Evolutionary conservation across 805 yeast species (phyloP), one percentile per base, ranked within the genome.

Genomic region (Phaffomyces antillensis): DNA sequence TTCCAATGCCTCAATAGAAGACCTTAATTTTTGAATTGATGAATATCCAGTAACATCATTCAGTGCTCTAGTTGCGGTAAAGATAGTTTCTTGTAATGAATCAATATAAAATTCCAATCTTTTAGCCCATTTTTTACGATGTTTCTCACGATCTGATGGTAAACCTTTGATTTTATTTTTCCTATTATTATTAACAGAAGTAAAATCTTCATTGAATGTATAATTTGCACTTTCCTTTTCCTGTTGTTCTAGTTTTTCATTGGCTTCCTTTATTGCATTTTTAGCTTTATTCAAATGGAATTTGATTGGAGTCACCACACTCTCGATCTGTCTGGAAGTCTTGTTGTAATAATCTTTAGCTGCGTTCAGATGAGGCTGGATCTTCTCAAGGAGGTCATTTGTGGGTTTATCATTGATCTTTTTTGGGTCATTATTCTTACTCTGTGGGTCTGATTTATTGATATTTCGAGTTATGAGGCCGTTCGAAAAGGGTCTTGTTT

Each of bases 21-120:
- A 61, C 62, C 88, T 83, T 54, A 91, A 64, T 46, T 72, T 69
- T 57, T 86, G 95, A 45, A 93, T 86, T 17, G 81, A 71, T 0
- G 88, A 75, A 62, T 93, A 93, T 0, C 99, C 99, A 0, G 99
- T 91, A 11, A 89, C 81, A 54, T 89, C 96, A 57, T 93, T 93
- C 31, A 91, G 70, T 2, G 90, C 76, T 48, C 77, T 72, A 0
- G 86, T 75, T 0, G 86, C 83, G 0, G 79, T 72, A 43, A 75
- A 70, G 7, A 80, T 68, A 1, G 85, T 73, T 16, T 72, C 78
- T 48, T 74, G 83, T 37, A 81, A 57, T 3, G 81, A 76, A 47
- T 72, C 77, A 20, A 80, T 65, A 54, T 74, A 75, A n/a, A 64
- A 52, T 36, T 68, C 76, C 20, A 80, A 52, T 49, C 66, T 68